These are phyloP conservation scores for Brassica balearica DNA, from an alignment of 441 rosid species.

Conservation along the genomic window DNA sequence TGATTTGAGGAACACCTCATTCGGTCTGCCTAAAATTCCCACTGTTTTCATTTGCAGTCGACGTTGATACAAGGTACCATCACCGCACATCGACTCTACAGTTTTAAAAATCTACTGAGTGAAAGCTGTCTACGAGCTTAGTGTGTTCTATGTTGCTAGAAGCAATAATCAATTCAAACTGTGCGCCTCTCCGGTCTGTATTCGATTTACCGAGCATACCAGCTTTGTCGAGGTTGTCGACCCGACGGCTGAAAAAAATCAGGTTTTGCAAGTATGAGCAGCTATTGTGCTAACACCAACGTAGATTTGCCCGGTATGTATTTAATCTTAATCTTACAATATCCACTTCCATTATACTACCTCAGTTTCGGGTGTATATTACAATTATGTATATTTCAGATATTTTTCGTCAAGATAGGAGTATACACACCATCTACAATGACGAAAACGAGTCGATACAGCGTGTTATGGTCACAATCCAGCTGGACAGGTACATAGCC, in stretches of 20 bases:
- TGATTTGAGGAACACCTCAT: not conserved
- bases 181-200: not conserved
- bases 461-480: not conserved
- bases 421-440: not conserved
- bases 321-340: not conserved
- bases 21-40: not conserved
- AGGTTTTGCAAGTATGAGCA: not conserved
- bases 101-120: not conserved
- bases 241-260: not conserved
- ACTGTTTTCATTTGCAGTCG: not conserved
- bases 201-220: not conserved
- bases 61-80: not conserved
- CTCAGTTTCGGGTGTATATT: not conserved
- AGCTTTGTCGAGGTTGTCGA: not conserved
- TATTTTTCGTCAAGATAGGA: not conserved
- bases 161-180: not conserved
- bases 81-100: not conserved
- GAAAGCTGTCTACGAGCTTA: not conserved
- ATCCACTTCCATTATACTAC: not conserved
- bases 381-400: not conserved
- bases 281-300: not conserved
- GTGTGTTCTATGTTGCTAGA: not conserved
- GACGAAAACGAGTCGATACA: not conserved
- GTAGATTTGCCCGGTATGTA: not conserved
- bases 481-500: not conserved